Evolutionary conservation across 83 land plant species (phyloP), one percentile per base, ranked within the genome.

Genomic region (Larix sibirica): DNA sequence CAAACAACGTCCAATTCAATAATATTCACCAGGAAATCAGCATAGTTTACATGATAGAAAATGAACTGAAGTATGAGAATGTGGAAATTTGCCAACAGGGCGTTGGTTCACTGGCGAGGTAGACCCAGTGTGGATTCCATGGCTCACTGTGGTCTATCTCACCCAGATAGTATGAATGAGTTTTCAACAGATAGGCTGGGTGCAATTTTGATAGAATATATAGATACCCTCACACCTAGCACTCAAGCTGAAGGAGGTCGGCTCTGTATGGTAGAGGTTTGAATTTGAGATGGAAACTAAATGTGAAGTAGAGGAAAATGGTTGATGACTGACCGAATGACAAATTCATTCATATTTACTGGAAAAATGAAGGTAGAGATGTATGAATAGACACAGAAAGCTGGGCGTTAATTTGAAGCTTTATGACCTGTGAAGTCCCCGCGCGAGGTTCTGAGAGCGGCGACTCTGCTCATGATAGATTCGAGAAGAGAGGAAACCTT

Each of bases 401-500:
- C 40, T 31, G 73, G 1, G 17, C 2, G 73, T 50, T 50, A 12
- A 9, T 50, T 50, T 50, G 56, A 50, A 9, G n/a, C 0, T 69
- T 12, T 33, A 16, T 33, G 42, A 69, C 71, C 94, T 24, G 67
- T 77, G 60, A 12, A 36, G 82, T 92, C 94, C 13, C 90, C 90
- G 12, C 92, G 83, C 54, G 87, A 38, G 63, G 84, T 82, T 42
- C 92, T 88, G 38, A 83, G 84, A 80, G 86, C 88, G 83, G 94
- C 85, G 65, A 92, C 90, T 64, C 94, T 88, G 76, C 62, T 58
- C 61, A 86, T 23, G 87, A 92, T 90, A 21, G 94, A 90, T 81
- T 86, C 87, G 67, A 88, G 58, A 62, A 92, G 92, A 64, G 94
- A 92, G 79, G 83, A 2, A 38, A 92, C 77, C 58, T 87, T 83